These are phyloP conservation scores for Tetrapyrgos nigripes DNA, from an alignment of 1,284 basidiomycete genomes.

Conservation along the genomic window DNA sequence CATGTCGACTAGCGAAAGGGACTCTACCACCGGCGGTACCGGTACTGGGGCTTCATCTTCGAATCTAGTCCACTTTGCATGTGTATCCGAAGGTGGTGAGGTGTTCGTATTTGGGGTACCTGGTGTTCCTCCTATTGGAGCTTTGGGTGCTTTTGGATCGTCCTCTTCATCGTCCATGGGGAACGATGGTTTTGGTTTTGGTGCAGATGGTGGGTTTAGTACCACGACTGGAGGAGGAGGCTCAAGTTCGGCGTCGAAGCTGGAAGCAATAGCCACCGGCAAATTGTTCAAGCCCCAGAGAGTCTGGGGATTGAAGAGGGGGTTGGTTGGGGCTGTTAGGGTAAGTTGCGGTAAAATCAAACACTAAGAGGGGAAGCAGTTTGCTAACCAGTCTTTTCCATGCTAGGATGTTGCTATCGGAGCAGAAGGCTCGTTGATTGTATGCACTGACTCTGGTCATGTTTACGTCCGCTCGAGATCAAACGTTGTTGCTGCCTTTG, in stretches of 20 bases:
- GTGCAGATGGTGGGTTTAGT: slow-evolving; percentile 26
- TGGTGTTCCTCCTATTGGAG: slow-evolving; percentile 17
- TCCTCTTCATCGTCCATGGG: slow-evolving; percentile 36
- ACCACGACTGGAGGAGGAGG: no score
- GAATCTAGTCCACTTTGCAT: slow-evolving; percentile 62
- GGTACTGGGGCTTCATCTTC: not conserved
- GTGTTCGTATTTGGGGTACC: slow-evolving; percentile 85
- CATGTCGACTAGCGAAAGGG: not conserved
- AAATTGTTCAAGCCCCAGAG: slow-evolving; percentile 78
- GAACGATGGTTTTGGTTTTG: slow-evolving; percentile 29
- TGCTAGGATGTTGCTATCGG: slow-evolving; percentile 87
- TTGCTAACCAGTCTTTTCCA: not conserved
- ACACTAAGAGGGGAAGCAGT: not conserved
- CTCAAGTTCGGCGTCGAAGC: not conserved
- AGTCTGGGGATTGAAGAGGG: slow-evolving; percentile 88
- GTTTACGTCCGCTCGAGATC: slow-evolving; percentile 84
- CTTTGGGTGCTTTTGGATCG: not conserved
- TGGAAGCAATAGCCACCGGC: slow-evolving; percentile 19
- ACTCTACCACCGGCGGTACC: not conserved
- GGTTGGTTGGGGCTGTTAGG: slow-evolving; percentile 83
- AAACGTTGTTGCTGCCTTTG: slow-evolving; percentile 39
- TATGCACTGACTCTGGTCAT: slow-evolving; percentile 95
- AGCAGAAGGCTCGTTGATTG: slow-evolving; percentile 86
- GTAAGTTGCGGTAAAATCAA: slow-evolving; percentile 41
- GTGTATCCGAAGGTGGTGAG: slow-evolving; percentile 89